phyloP scores from a whole-genome alignment of 441 rosid species.

The Populus hybrid region DNA sequence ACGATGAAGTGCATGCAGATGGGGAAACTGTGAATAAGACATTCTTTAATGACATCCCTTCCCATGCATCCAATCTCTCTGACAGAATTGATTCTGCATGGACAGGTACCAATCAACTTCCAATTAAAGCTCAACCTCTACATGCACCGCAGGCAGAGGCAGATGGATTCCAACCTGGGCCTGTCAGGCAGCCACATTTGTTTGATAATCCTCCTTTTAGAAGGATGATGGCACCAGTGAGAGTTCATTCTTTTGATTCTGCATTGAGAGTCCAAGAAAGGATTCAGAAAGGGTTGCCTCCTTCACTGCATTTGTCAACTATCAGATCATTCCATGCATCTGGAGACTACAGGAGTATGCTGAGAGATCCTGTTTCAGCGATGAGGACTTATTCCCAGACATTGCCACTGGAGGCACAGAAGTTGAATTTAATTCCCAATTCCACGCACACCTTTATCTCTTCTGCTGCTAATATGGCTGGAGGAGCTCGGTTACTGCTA shows the following conservation, averaged over 20 bases:
- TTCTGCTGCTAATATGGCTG: slow-evolving; percentile 61
- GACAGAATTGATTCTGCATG: slow-evolving; percentile 95
- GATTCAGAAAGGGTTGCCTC: slow-evolving; percentile 51
- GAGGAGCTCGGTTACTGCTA: slow-evolving; percentile 72
- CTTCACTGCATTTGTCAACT: slow-evolving; percentile 53
- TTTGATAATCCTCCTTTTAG: slow-evolving; percentile 35
- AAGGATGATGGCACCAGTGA: slow-evolving; percentile 51
- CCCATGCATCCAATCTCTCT: slow-evolving; percentile 59
- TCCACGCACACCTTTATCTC: slow-evolving; percentile 50
- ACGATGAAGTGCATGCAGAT: slow-evolving; percentile 45
- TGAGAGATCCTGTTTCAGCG: slow-evolving; percentile 73
- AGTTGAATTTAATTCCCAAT: slow-evolving; percentile 51
- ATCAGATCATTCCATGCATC: slow-evolving; percentile 85
- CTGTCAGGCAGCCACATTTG: slow-evolving; percentile 23
- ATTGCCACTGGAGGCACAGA: slow-evolving; percentile 68
- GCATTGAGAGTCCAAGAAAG: slow-evolving; percentile 69
- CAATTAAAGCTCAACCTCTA: slow-evolving; percentile 28
- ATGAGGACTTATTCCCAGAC: slow-evolving; percentile 58
- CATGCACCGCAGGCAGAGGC: slow-evolving; percentile 31
- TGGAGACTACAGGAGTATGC: slow-evolving; percentile 77
- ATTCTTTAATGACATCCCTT: slow-evolving; percentile 23
- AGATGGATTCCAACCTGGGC: slow-evolving; percentile 35
- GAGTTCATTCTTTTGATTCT: slow-evolving; percentile 89
- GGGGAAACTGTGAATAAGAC: slow-evolving; percentile 32
- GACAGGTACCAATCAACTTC: slow-evolving; percentile 68